Evolutionary conservation across 805 yeast species (phyloP).

Genomic region (Barnettozyma populi): DNA sequence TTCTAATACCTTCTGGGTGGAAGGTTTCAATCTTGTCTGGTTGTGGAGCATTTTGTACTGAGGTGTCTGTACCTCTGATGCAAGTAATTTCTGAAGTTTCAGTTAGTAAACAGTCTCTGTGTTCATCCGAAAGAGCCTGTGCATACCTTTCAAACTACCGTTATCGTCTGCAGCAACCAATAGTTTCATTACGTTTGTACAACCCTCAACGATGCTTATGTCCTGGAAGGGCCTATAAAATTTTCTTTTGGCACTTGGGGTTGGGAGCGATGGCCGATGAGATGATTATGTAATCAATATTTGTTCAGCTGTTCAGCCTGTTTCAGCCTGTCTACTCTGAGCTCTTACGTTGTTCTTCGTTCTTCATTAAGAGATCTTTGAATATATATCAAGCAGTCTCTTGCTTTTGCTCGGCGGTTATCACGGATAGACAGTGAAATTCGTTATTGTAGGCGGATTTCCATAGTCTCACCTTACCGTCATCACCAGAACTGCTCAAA

Average conservation of each 20-base stretch:
- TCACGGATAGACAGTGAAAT: slow-evolving; percentile 88
- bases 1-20: slow-evolving; percentile 35
- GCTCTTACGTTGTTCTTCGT: background rate
- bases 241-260: background rate
- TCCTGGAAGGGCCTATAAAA: background rate
- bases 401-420: slow-evolving; percentile 46
- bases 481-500: slow-evolving; percentile 91
- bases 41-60: slow-evolving; percentile 58
- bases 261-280: background rate
- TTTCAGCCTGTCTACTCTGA: no score
- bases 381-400: background rate
- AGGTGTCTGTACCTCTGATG: slow-evolving; percentile 70
- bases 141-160: slow-evolving; percentile 47
- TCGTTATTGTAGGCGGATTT: slow-evolving; percentile 80
- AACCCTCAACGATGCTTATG: background rate
- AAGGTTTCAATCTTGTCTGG: slow-evolving; percentile 50
- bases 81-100: slow-evolving; percentile 45
- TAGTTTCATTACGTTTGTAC: slow-evolving; percentile 43
- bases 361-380: background rate
- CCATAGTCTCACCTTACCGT: slow-evolving; percentile 89
- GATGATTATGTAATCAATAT: background rate
- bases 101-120: background rate
- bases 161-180: slow-evolving; percentile 62
- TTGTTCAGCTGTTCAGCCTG: no score
- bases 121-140: background rate